Evolutionary conservation across 2,329 filamentous ascomycete species (phyloP), one percentile per base, ranked within the genome.

Genomic region (Fusarium sp.): DNA sequence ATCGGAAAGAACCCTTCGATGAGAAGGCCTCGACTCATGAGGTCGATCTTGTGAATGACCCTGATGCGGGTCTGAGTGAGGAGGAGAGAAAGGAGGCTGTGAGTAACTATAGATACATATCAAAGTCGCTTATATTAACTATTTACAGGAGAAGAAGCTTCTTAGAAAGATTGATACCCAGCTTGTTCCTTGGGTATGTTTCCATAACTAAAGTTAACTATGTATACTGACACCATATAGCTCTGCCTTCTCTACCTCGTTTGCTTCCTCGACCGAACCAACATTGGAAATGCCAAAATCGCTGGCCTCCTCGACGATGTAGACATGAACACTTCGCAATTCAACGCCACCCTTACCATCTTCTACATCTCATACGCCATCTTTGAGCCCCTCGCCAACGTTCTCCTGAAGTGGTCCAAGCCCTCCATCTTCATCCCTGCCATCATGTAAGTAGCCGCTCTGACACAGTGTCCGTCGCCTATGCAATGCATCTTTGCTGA

Each of bases 321-420:
- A 14, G 70, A 85, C 31, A 87, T 95, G 83, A 84, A 84, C 0
- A 83, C 85, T 2, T 79, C 83, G 6, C 83, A 91, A 75, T 97
- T 93, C 81, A 94, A 94, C 77, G 83, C 86, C 20, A 87, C 89
- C 0, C 83, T 97, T 7, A 92, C 91, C 33, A 90, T 96, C 72
- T 97, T 97, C 82, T 97, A 96, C 81, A 84, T 96, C 54, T 93
- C 91, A 0, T 97, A 97, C 77, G 86, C 91, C 2, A 79, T 93
- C 33, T 93, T 93, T 68, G 93, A 96, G 77, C 88, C 89, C 0
- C 73, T 93, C 44, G 93, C 92, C 64, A 96, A 97, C 77, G 83
- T 95, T 50, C 79, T 97, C 23, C 87, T 97, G 64, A 97, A 96
- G 80, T 86, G 84, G 16, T 81, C 92, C 66, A 85, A 89, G 1